Percentiles rank a stretch among this genome's conserved stretches.
These are phyloP conservation scores for Colletotrichum ledebouriae DNA, from an alignment of 2,329 filamentous ascomycete genomes.

Conservation along the genomic window DNA sequence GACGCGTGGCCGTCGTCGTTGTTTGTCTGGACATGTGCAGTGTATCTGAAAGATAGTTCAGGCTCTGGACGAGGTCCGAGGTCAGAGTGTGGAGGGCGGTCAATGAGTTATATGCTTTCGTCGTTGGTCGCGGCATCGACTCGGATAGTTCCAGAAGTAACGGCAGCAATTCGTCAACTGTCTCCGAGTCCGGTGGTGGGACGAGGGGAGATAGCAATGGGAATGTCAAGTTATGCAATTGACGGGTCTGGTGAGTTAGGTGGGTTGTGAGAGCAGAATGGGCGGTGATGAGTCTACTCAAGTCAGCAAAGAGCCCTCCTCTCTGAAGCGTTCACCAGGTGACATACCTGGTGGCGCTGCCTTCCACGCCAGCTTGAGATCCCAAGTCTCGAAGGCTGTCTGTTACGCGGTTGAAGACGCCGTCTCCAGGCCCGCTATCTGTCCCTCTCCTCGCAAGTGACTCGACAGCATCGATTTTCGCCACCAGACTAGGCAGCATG, in stretches of 20 bases:
- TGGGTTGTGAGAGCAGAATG: constrained; percentile 82
- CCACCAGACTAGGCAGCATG: constrained; percentile 75
- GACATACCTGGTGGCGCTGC: constrained; percentile 77
- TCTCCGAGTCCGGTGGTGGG: constrained; percentile 71
- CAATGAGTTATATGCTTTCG: constrained; percentile 74
- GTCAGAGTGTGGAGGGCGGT: constrained; percentile 78
- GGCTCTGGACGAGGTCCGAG: constrained; percentile 79
- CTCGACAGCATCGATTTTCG: constrained; percentile 80
- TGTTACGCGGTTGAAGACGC: constrained; percentile 76
- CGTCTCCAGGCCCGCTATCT: constrained; percentile 73
- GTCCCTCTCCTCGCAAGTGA: constrained; percentile 75
- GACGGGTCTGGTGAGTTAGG: constrained; percentile 80
- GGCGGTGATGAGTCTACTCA: constrained; percentile 76
- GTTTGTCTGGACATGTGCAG: constrained; percentile 95
- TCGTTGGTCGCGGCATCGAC: constrained; percentile 74
- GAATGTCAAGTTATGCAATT: constrained; percentile 80
- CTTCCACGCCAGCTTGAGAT: constrained; percentile 79
- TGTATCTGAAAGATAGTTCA: constrained; percentile 90
- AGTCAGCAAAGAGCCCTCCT: constrained; percentile 2
- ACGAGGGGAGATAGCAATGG: constrained; percentile 78
- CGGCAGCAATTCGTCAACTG: constrained; percentile 77
- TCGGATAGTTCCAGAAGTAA: constrained; percentile 75
- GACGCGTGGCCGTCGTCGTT: constrained; percentile 82
- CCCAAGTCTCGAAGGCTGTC: constrained; percentile 79
- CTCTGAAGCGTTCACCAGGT: constrained; percentile 1